These are phyloP conservation scores for Hypoxylon sp. DNA, from an alignment of 2,329 filamentous ascomycete species.

Conservation along the genomic window DNA sequence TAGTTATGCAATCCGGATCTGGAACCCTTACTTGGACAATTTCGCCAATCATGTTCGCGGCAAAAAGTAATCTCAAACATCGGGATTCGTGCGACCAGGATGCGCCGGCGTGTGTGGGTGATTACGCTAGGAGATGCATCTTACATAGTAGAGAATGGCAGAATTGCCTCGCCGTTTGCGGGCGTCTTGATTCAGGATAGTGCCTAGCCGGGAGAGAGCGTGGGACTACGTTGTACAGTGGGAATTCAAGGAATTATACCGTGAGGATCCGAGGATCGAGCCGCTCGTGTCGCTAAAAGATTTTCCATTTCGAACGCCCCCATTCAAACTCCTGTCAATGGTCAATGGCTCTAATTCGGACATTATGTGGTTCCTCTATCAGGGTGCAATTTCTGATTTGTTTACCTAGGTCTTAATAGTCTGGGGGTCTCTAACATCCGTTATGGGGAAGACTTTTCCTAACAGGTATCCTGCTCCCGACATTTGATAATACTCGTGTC, in stretches of 20 bases:
- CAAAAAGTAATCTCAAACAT: slow-evolving; percentile 46
- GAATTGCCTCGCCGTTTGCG: slow-evolving; percentile 44
- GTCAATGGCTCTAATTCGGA: slow-evolving; percentile 52
- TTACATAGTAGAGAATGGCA: slow-evolving; percentile 21
- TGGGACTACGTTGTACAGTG: slow-evolving; percentile 34
- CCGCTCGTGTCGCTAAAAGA: slow-evolving; percentile 49
- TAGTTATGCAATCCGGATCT: slow-evolving; percentile 29
- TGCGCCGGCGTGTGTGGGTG: slow-evolving; percentile 46
- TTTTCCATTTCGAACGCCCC: slow-evolving; percentile 46
- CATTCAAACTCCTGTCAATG: slow-evolving; percentile 44
- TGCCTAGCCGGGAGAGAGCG: slow-evolving; percentile 18
- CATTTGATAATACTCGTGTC: slow-evolving; percentile 44
- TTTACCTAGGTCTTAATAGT: slow-evolving; percentile 42
- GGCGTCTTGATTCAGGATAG: slow-evolving; percentile 37
- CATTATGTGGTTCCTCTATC: slow-evolving; percentile 49
- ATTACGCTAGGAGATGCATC: slow-evolving; percentile 43
- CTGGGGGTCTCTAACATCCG: slow-evolving; percentile 28
- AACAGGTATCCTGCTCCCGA: slow-evolving; percentile 34
- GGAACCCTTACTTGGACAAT: slow-evolving; percentile 31
- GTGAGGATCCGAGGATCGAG: slow-evolving; percentile 50
- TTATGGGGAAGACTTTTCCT: slow-evolving; percentile 37
- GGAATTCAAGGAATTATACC: slow-evolving; percentile 35
- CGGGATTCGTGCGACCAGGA: slow-evolving; percentile 49
- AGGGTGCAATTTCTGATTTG: slow-evolving; percentile 46
- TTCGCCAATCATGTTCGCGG: slow-evolving; percentile 49